Evolutionary conservation across 129 eudicot genomes (phyloP).

Genomic region (Oenanthe sinensis): DNA sequence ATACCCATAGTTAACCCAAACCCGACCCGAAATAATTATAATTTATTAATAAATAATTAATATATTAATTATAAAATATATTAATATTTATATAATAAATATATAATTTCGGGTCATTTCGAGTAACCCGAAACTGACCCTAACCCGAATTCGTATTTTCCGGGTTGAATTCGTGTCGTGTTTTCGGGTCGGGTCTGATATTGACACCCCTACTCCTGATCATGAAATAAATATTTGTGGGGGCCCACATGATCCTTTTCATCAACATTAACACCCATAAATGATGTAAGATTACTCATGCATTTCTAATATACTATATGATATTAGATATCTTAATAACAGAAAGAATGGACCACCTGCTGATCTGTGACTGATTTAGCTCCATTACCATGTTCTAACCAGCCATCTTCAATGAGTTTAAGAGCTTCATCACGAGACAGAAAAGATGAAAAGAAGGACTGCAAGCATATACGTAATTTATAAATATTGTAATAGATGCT

Average conservation of each 20-base stretch:
- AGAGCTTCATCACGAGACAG: slow-evolving; percentile 96
- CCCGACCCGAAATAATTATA: too few species aligned
- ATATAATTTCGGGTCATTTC: too few species aligned
- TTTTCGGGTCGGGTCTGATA: too few species aligned
- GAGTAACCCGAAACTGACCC: too few species aligned
- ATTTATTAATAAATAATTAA: too few species aligned
- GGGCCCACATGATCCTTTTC: not conserved
- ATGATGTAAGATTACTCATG: not conserved
- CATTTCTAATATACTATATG: not conserved
- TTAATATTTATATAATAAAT: too few species aligned
- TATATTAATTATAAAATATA: too few species aligned
- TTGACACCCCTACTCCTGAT: not conserved
- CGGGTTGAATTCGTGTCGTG: too few species aligned
- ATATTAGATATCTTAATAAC: not conserved
- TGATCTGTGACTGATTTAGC: slow-evolving; percentile 40
- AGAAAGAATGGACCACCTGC: slow-evolving; percentile 44
- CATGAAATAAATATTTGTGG: not conserved
- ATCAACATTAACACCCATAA: not conserved
- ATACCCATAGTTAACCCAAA: too few species aligned
- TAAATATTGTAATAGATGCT: slow-evolving; percentile 1
- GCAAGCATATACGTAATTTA: slow-evolving; percentile 23
- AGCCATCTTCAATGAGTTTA: slow-evolving; percentile 82
- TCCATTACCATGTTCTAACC: slow-evolving; percentile 59
- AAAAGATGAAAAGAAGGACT: slow-evolving; percentile 88
- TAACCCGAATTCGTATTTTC: too few species aligned